Percentiles rank a stretch among this genome's conserved stretches.
Evolutionary conservation across 148 eudicot genomes (phyloP).

Genomic region (Pouteria glomerata): DNA sequence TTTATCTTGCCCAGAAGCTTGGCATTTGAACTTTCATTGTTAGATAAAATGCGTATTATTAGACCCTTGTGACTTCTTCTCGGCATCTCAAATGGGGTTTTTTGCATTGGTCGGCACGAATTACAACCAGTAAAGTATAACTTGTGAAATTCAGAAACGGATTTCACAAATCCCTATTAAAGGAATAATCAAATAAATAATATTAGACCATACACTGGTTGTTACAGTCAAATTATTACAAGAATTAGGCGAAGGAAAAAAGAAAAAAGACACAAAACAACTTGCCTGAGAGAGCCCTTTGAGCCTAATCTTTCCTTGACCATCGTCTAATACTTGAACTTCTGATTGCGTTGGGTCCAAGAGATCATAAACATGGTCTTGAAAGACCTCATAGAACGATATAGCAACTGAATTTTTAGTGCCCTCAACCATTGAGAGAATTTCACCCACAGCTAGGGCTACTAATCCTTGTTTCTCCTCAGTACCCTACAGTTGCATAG

Average conservation of each 20-base stretch:
- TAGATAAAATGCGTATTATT: conserved; percentile 47
- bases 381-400: conserved; percentile 67
- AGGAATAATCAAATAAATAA: not conserved
- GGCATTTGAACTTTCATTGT: conserved; percentile 27
- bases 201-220: not conserved
- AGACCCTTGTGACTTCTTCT: conserved; percentile 68
- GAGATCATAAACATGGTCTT: conserved; percentile 65
- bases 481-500: conserved; percentile 45
- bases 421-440: conserved; percentile 49
- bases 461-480: conserved; percentile 64
- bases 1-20: conserved; percentile 61
- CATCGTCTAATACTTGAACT: conserved; percentile 70
- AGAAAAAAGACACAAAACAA: not conserved
- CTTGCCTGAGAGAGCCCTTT: conserved; percentile 87
- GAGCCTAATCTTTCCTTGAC: conserved; percentile 59
- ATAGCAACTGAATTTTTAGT: conserved; percentile 40
- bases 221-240: not conserved
- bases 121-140: conserved; percentile 27
- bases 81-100: conserved; percentile 29
- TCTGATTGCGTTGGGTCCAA: conserved; percentile 50
- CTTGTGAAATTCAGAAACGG: conserved; percentile 51
- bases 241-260: not conserved
- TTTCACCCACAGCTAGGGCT: conserved; percentile 37
- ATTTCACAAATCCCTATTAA: conserved; percentile 50
- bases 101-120: conserved; percentile 29